phyloP scores from a whole-genome alignment of 1,139 yeast species.

The Pichia sp. region DNA sequence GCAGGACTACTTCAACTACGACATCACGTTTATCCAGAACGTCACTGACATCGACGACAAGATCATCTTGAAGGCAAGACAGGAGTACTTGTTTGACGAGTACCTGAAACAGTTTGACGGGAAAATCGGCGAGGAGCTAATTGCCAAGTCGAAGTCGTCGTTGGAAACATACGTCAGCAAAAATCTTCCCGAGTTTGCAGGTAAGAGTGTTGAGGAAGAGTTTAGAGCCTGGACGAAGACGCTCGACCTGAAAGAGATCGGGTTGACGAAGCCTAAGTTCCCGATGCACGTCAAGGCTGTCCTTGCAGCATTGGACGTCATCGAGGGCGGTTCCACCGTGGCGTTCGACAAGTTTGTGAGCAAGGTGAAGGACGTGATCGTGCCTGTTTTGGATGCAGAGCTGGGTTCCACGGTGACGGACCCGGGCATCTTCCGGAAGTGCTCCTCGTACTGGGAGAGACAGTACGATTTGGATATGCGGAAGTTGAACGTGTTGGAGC shows the following conservation, averaged over 20 bases:
- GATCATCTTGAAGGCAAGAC: conserved; percentile 92
- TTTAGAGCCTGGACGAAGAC: conserved; percentile 51
- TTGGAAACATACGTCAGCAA: conserved; percentile 49
- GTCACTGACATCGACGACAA: conserved; percentile 98
- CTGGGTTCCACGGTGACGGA: conserved; percentile 77
- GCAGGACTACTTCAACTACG: conserved; percentile 87
- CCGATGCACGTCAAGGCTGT: conserved; percentile 81
- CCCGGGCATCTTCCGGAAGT: conserved; percentile 73
- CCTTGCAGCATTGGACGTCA: conserved; percentile 45
- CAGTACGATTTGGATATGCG: conserved; percentile 84
- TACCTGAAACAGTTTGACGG: conserved; percentile 37
- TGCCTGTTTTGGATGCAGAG: conserved; percentile 67
- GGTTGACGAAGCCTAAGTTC: conserved; percentile 67
- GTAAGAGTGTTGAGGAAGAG: conserved; percentile 29
- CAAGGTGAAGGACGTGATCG: conserved; percentile 64
- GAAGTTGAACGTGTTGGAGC: conserved; percentile 74
- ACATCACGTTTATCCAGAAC: conserved; percentile 83
- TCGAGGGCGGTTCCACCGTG: conserved; percentile 28
- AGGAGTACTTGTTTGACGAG: conserved; percentile 70
- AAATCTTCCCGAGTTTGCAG: conserved; percentile 49
- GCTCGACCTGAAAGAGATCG: conserved; percentile 48
- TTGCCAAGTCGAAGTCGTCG: conserved; percentile 41
- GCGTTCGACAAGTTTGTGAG: conserved; percentile 42
- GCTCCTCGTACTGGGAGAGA: conserved; percentile 88
- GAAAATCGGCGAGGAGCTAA: conserved; percentile 38